Evolutionary conservation across 2,329 filamentous ascomycete genomes (phyloP), one percentile per base, ranked within the genome.

Genomic region (Eutypa lata): DNA sequence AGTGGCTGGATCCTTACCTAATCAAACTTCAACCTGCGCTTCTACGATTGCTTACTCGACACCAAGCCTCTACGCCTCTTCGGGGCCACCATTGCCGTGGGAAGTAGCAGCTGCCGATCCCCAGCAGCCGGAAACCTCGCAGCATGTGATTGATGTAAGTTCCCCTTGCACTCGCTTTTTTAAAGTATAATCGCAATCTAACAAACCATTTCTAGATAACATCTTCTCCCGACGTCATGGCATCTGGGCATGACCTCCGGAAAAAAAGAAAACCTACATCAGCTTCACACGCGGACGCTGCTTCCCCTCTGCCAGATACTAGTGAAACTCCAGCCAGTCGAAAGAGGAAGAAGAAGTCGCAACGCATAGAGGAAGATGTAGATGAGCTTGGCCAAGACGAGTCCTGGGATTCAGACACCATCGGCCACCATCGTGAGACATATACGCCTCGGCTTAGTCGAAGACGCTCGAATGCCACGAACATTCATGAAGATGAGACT

Each of bases 41-140:
- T 60, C 66, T 3, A 69, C 66, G 5, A 59, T 69, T 38, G 60
- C 66, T 13, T 67, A 68, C 53, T 59, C 67, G 43, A 69, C 67
- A 16, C 66, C 66, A 5, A 66, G 62, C 31, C 57, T 61, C 21
- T 68, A 65, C 54, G 62, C 62, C 37, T 68, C 67, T 38, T 62
- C 65, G 0, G 60, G 64, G 6, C 63, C 62, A 22, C 61, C 60
- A 24, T 58, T 62, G 7, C 65, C 64, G 1, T 64, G 66, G 63
- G 65, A 67, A 51, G 55, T 56, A 48, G 38, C 35, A 45, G 46
- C 50, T 26, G 52, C 37, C 35, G 14, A 33, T 18, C 51, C 49
- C 26, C 37, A 31, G 14, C 54, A 60, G 35, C 47, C 53, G 22
- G 52, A 57, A 48, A 57, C 50, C 38, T 48, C 49, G 14, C 44